These are phyloP conservation scores for Agrocybe chaxingu DNA, from an alignment of 768 basidiomycete genomes.

Conservation along the genomic window DNA sequence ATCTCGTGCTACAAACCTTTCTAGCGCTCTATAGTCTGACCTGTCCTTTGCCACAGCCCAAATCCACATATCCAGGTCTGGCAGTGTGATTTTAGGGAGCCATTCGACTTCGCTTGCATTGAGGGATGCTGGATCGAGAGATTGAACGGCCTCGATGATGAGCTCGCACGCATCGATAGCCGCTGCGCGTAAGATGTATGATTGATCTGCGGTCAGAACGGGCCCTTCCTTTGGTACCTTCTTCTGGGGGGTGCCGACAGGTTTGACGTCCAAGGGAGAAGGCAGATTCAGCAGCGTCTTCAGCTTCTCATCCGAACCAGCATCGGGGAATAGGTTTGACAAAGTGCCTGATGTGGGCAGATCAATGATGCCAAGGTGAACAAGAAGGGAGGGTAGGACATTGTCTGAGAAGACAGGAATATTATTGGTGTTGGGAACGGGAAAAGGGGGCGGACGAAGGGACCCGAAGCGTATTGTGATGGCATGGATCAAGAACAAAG, in stretches of 20 bases:
- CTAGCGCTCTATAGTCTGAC: conserved; percentile 61
- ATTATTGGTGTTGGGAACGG: conserved; percentile 54
- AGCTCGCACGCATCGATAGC: conserved; percentile 77
- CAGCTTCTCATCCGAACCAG: conserved; percentile 35
- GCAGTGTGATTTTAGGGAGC: conserved; percentile 55
- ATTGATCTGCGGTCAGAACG: conserved; percentile 53
- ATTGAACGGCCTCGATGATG: conserved; percentile 54
- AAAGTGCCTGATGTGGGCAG: conserved; percentile 48
- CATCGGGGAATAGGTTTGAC: conserved; percentile 45
- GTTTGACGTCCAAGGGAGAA: conserved; percentile 7
- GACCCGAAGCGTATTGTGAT: conserved; percentile 65
- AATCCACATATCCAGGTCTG: conserved; percentile 74
- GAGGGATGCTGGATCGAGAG: conserved; percentile 18
- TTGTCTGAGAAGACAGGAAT: conserved; percentile 79
- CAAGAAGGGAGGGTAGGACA: conserved; percentile 77
- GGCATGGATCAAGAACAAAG: conserved; percentile 75
- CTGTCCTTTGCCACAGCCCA: conserved; percentile 82
- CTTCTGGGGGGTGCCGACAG: conserved; percentile 7
- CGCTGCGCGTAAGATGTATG: conserved; percentile 73
- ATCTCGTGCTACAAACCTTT: conserved; percentile 61
- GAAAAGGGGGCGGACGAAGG: conserved; percentile 50
- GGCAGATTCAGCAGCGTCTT: conserved; percentile 35
- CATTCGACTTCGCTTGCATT: conserved; percentile 32
- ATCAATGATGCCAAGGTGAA: conserved; percentile 75
- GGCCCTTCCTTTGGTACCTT: conserved; percentile 40